Evolutionary conservation across 1,139 yeast species (phyloP), one percentile per base, ranked within the genome.

Genomic region (Suhomyces guaymorum): DNA sequence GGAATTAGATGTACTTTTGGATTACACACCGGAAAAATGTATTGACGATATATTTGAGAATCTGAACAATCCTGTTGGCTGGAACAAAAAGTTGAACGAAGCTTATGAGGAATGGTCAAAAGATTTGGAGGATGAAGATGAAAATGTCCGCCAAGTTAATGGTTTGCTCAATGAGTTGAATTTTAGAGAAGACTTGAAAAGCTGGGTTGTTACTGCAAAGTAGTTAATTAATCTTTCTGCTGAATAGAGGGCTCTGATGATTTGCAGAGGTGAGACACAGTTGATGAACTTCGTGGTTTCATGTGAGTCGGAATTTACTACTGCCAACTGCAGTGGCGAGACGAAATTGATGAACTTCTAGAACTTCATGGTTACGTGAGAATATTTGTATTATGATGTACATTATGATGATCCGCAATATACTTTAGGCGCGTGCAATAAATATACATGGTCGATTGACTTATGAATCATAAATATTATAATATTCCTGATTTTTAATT

Each of bases 21-120:
- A 84, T 44, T 77, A 73, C 41, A 70, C 83, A 8, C 95, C 96
- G 0, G 75, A 75, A 32, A 83, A 79, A 37, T 78, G 92, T 45
- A 71, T 89, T 8, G 78, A 80, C 26, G 95, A 87, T 54, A 83
- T 90, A 2, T 75, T 88, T 42, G 72, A 75, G 15, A 57, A 60
- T 30, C 86, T 84, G 15, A 86, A 90, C 1, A 75, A 78, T 12
- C 46, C 48, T 6, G 21, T 37, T 35, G 94, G 92, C 1, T 83
- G 84, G 84, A 65, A 57, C 44, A 58, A 59, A 32, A 63, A 59
- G 42, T 63, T 52, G 18, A 46, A 36, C 20, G 43, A 47, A 24
- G 43, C 37, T 14, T 46, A 44, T 23, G 38, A 41, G 5, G 29
- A 37, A 4, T 41, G 48, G 48, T 10, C 30, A 15, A 38, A 27